phyloP scores from a whole-genome alignment of 1,284 basidiomycete species.

The Acaromyces ingoldii region DNA sequence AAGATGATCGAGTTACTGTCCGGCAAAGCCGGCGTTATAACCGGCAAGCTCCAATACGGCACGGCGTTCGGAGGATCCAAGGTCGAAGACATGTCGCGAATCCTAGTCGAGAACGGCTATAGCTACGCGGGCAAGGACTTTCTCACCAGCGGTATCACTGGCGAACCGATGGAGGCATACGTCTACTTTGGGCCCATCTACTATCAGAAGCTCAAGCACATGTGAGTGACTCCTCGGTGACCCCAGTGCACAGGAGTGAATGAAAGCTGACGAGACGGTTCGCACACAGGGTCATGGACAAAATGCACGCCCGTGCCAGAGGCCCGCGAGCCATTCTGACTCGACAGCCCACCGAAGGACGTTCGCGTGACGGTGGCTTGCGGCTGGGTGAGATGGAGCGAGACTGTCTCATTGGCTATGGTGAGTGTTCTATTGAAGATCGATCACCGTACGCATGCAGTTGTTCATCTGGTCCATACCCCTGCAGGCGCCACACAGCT shows the following conservation, averaged over 20 bases:
- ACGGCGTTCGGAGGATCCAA: constrained; percentile 96
- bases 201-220: constrained; percentile 63
- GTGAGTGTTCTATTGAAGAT: neutral
- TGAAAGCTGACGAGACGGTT: neutral
- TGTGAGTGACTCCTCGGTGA: constrained; percentile 28
- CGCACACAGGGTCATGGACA: constrained; percentile 99
- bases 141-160: constrained; percentile 95
- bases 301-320: constrained; percentile 86
- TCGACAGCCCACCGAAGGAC: constrained; percentile 95
- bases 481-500: constrained; percentile 73
- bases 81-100: constrained; percentile 97
- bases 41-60: constrained; percentile 81
- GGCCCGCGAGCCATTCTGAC: constrained; percentile 95
- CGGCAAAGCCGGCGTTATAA: constrained; percentile 72
- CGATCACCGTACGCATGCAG: neutral
- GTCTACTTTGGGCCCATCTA: constrained; percentile 99
- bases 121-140: constrained; percentile 97
- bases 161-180: constrained; percentile 90
- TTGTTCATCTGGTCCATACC: neutral
- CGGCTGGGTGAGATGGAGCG: constrained; percentile 99
- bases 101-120: constrained; percentile 91
- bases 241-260: neutral
- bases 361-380: constrained; percentile 92
- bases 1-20: constrained; percentile 99
- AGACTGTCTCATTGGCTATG: constrained; percentile 61